These are phyloP conservation scores for Neurospora sp. DNA, from an alignment of 2,329 filamentous ascomycete genomes.

Conservation along the genomic window DNA sequence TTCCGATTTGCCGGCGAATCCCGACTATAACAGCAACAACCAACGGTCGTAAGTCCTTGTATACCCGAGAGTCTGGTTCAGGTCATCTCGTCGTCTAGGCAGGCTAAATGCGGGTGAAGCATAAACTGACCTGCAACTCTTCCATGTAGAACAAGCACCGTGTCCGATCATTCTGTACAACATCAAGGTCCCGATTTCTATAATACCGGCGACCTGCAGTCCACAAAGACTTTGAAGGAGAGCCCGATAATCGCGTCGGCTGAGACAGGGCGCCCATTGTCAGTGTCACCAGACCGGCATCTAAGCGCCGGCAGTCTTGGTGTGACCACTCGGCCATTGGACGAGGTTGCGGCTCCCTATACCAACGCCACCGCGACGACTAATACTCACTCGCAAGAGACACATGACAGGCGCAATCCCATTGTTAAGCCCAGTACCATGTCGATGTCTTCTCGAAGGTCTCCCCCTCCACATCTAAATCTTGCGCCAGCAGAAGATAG, in stretches of 20 bases:
- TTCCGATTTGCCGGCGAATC: constrained; percentile 14
- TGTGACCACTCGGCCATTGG: constrained; percentile 22
- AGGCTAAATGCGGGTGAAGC: constrained; percentile 16
- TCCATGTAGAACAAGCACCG: constrained; percentile 16
- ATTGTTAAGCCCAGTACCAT: constrained; percentile 32
- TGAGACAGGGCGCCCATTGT: constrained; percentile 33
- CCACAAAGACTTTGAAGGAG: constrained; percentile 25
- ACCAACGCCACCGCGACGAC: constrained; percentile 22
- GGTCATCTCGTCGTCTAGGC: constrained; percentile 8
- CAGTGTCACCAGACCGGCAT: constrained; percentile 32
- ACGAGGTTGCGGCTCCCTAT: constrained; percentile 1
- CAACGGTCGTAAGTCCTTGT: constrained; percentile 15
- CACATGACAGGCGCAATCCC: constrained; percentile 19
- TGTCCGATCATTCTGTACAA: constrained; percentile 11
- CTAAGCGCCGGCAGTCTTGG: constrained; percentile 31
- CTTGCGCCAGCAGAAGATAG: constrained; percentile 27
- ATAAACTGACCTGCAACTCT: constrained; percentile 10
- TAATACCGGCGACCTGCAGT: constrained; percentile 17
- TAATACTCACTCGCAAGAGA: constrained; percentile 17
- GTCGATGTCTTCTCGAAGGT: constrained; percentile 41
- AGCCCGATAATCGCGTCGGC: constrained; percentile 20
- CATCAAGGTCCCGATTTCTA: constrained; percentile 9
- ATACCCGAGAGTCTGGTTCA: constrained; percentile 3
- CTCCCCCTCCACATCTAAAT: constrained; percentile 42
- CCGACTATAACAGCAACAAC: constrained; percentile 11